Percentiles rank a stretch among this genome's conserved stretches.
Evolutionary conservation across 805 yeast species (phyloP).

Genomic region (Candida schatavii): DNA sequence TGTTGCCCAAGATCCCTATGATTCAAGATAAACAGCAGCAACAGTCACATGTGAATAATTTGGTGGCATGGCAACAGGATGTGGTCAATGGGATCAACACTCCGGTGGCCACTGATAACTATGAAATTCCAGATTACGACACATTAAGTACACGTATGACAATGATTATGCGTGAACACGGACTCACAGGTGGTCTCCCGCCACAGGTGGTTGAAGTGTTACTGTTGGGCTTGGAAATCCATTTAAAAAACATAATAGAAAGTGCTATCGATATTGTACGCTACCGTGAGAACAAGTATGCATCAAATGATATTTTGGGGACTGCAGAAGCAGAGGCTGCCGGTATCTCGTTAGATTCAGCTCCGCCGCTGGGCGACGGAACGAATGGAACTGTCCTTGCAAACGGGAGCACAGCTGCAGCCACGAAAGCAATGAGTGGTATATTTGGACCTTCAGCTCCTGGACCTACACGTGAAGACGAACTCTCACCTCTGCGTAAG

Average conservation of each 20-base stretch:
- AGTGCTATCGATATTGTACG: constrained; percentile 70
- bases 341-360: not conserved
- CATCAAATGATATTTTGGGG: constrained; percentile 27
- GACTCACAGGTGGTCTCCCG: constrained; percentile 77
- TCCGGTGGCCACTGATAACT: constrained; percentile 73
- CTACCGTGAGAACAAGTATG: constrained; percentile 50
- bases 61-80: constrained; percentile 89
- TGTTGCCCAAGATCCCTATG: constrained; percentile 83
- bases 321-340: constrained; percentile 2
- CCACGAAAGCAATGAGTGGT: constrained; percentile 2
- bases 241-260: constrained; percentile 71
- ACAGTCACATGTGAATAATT: constrained; percentile 45
- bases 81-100: constrained; percentile 81
- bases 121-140: constrained; percentile 79
- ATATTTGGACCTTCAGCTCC: constrained; percentile 12
- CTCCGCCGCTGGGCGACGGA: constrained; percentile 13
- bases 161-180: constrained; percentile 87
- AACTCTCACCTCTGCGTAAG: constrained; percentile 16
- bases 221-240: constrained; percentile 76
- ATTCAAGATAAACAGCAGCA: constrained; percentile 49
- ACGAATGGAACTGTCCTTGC: not conserved
- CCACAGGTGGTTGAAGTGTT: constrained; percentile 76
- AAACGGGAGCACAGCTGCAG: not conserved
- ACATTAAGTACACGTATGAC: constrained; percentile 64
- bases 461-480: constrained; percentile 12